phyloP scores from a whole-genome alignment of 805 yeast genomes.

The Komagataella populi region DNA sequence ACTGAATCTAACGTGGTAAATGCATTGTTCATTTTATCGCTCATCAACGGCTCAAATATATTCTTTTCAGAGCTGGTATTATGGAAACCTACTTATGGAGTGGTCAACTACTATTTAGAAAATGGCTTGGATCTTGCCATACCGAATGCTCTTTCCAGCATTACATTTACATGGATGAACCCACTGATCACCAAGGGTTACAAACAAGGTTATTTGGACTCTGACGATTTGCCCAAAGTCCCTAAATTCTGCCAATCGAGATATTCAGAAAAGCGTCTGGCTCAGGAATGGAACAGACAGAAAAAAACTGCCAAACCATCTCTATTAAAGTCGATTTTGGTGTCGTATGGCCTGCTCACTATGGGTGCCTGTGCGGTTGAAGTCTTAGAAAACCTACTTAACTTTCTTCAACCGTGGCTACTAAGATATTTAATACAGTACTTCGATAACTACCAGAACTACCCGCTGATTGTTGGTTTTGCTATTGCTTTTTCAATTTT shows the following conservation, averaged over 20 bases:
- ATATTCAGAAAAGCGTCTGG: constrained; percentile 16
- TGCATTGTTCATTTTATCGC: constrained; percentile 13
- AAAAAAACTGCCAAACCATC: constrained; percentile 12
- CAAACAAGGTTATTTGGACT: constrained; percentile 17
- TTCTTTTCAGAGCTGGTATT: constrained; percentile 23
- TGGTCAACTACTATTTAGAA: constrained; percentile 19
- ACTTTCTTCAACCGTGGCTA: constrained; percentile 44
- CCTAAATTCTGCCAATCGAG: constrained; percentile 22
- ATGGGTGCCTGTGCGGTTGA: constrained; percentile 21
- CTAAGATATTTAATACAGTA: constrained; percentile 32
- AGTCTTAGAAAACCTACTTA: constrained; percentile 21
- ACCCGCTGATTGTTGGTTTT: constrained; percentile 46
- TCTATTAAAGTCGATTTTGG: constrained; percentile 19
- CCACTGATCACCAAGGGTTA: constrained; percentile 65
- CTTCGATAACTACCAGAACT: constrained; percentile 19
- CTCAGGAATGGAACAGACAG: constrained; percentile 21
- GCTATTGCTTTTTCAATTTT: constrained; percentile 55
- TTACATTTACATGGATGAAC: constrained; percentile 89
- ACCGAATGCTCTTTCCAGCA: constrained; percentile 56
- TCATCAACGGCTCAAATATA: constrained; percentile 18
- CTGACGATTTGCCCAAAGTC: constrained; percentile 27
- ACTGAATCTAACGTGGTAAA: not conserved
- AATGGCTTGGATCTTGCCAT: constrained; percentile 12
- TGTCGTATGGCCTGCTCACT: constrained; percentile 23
- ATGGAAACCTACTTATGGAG: constrained; percentile 26